phyloP scores from a whole-genome alignment of 208 protist genomes.

The Trypanosoma theileri region DNA sequence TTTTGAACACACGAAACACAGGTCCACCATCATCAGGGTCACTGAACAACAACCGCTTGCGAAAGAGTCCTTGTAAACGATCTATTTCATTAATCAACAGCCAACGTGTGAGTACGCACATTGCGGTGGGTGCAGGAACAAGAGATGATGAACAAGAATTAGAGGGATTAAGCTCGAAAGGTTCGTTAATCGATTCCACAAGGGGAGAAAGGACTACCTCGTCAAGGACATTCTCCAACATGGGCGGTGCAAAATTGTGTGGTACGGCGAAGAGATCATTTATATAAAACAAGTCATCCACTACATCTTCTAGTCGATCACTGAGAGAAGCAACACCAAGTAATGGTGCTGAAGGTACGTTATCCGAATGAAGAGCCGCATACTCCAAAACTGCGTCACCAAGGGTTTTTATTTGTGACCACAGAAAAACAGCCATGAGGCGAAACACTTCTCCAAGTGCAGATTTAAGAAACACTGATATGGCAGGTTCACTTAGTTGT shows the following conservation, averaged over 20 bases:
- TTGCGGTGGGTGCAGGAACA: constrained; percentile 18
- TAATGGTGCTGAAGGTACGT: background rate
- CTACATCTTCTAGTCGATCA: constrained; percentile 59
- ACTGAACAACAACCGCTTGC: constrained; percentile 8
- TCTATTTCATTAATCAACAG: constrained; percentile 22
- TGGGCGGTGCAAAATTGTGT: constrained; percentile 16
- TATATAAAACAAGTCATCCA: constrained; percentile 84
- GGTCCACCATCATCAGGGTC: constrained; percentile 1
- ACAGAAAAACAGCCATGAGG: constrained; percentile 34
- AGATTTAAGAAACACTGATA: constrained; percentile 43
- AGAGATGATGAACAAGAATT: background rate
- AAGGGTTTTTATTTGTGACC: constrained; percentile 35
- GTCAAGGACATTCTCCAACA: constrained; percentile 30
- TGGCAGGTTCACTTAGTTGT: constrained; percentile 52
- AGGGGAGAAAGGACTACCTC: constrained; percentile 19
- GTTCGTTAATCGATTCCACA: background rate
- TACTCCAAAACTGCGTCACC: constrained; percentile 22
- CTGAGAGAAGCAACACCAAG: constrained; percentile 21
- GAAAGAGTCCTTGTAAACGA: constrained; percentile 4
- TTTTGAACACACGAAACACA: constrained; percentile 3
- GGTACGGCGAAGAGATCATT: constrained; percentile 76
- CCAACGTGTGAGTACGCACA: constrained; percentile 31
- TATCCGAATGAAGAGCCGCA: constrained; percentile 4
- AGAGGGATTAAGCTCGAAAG: background rate
- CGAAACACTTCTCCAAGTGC: constrained; percentile 49